Base-by-base conservation (phyloP, 441 rosid genomes). In the Pelargonium cotyledonis region DNA sequence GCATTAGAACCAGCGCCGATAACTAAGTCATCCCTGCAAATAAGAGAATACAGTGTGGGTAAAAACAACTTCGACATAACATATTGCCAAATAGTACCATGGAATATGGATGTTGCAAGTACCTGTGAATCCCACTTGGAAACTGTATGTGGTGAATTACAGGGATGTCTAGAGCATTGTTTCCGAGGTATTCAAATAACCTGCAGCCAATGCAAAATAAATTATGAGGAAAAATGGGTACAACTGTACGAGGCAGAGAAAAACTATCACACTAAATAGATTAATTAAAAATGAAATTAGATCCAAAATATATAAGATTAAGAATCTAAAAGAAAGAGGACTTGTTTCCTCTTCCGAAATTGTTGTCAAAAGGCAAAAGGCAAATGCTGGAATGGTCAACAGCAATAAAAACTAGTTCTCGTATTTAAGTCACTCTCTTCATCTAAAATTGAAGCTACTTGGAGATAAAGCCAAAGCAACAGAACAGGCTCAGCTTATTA, bases 91-190 rank as follows among this genome's bases (percentile, higher is more conserved):
- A 21, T 58, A 70, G 43, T 38, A 16, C 9, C n/a, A n/a, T n/a
- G n/a, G n/a, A n/a, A n/a, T 16, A 40, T n/a, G 58, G 38, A 70
- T 63, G 23, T 58, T 65, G 46, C n/a, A 66, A 58, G 75, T 75
- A 91, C 99, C 99, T 83, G 84, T 86, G 94, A 66, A 75, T 79
- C 47, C 84, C 92, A 14, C 70, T 80, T 62, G 96, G 92, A 79
- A 89, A 91, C 67, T 82, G 83, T 63, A 94, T 85, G 77, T 91
- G 96, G 85, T 94, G 99, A 82, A 94, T 87, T 41, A 94, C 96
- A 1, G 99, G 96, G 78, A 88, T 86, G 57, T 79, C 78, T 43
- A 91, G 76, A 78, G 69, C 71, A 68, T 86, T 91, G 61, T 86
- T 95, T 0, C 85, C 78, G 14, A 94, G 82, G 77, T 80, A 91